Evolutionary conservation across 2,329 filamentous ascomycete species (phyloP), one percentile per base, ranked within the genome.

Genomic region (Colletotrichum theobromicola): DNA sequence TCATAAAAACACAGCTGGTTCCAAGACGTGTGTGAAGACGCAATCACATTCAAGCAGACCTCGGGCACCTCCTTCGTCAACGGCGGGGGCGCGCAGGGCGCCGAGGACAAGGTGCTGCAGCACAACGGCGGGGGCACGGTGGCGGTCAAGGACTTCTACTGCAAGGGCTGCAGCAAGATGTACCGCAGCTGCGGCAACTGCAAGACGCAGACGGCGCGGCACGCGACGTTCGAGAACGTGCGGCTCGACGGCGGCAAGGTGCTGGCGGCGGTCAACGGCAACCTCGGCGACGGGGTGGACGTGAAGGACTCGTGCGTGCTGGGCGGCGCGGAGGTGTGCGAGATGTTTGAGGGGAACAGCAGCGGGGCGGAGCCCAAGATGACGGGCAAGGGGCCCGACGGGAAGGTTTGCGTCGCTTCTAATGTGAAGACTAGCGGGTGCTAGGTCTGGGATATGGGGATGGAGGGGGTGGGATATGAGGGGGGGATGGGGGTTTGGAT

Each of bases 131-230:
- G 66, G 35, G 74, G 74, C 34, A 76, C 74, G n/a, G 65, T 76
- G 50, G 84, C 84, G 53, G 71, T 83, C 70, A 80, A 81, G 74
- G 79, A 84, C 80, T 88, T 86, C 78, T 84, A 82, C 58, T 84
- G 84, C 69, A 81, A 82, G 74, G 80, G 83, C 76, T 85, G 85
- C 53, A 86, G 86, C 55, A 88, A 88, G 75, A 79, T 88, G 24
- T 87, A 87, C 79, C 84, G 87, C 69, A 83, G 82, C 26, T 88
- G 87, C 78, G 87, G 86, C 64, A 88, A 89, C 82, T 89, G 87
- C 82, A 82, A 79, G n/a, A 0, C 57, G 82, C 75, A 50, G 80
- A 82, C 74, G 80, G 74, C 80, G 61, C 84, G 87, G 72, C 81
- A 83, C 73, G 84, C 86, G 68, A 83, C 85, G 61, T 84, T 90